These are phyloP conservation scores for Corchorus olitorius DNA, from an alignment of 345 rosid species.

Conservation along the genomic window DNA sequence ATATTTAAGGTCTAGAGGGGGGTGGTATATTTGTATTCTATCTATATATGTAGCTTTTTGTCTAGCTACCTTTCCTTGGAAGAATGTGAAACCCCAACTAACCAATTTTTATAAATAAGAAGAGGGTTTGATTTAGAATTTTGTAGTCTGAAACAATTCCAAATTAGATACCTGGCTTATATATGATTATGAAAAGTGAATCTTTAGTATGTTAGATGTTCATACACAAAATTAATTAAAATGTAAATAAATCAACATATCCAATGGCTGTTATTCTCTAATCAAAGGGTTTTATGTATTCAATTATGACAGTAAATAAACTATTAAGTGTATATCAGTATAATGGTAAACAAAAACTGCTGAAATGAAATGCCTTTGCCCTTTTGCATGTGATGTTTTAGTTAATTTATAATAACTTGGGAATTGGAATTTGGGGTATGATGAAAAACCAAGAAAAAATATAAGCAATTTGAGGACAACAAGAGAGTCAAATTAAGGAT, in stretches of 20 bases:
- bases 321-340: no score
- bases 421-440: background rate
- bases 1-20: conserved; percentile 6
- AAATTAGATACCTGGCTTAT: background rate
- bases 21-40: background rate
- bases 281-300: background rate
- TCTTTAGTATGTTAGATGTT: background rate
- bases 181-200: conserved; percentile 13
- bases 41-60: background rate
- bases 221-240: background rate
- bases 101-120: conserved; percentile 19
- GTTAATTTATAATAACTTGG: background rate
- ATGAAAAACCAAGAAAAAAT: background rate
- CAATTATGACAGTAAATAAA: background rate
- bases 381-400: conserved; percentile 12
- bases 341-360: background rate
- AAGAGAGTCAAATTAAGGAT: conserved; percentile 1
- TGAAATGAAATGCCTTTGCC: background rate
- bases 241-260: background rate
- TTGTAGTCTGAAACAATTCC: background rate
- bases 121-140: background rate
- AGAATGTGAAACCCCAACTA: conserved; percentile 24
- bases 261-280: conserved; percentile 5
- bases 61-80: conserved; percentile 38
- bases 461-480: conserved; percentile 2